phyloP scores from a whole-genome alignment of 371 early-diverging fungal genomes.

The Coemansia linderi region DNA sequence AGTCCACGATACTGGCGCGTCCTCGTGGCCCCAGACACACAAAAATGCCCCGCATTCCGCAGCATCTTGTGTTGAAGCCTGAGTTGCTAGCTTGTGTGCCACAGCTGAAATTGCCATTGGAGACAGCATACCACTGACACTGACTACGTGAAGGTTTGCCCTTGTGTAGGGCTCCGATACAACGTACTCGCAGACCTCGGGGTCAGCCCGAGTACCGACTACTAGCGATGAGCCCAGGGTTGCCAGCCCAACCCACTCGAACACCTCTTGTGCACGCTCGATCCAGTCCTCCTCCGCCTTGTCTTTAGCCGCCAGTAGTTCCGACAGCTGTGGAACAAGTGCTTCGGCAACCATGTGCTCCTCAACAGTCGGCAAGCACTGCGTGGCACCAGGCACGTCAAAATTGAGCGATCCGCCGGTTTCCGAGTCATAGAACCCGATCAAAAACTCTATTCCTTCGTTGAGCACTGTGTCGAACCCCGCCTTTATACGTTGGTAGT shows the following conservation, averaged over 20 bases:
- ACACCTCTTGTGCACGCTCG: constrained; percentile 29
- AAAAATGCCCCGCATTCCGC: constrained; percentile 9
- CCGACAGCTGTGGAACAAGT: constrained; percentile 15
- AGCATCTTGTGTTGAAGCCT: not conserved
- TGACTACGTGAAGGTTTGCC: constrained; percentile 15
- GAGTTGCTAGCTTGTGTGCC: constrained; percentile 2
- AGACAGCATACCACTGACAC: constrained; percentile 40
- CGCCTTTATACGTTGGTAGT: constrained; percentile 30
- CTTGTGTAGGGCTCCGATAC: constrained; percentile 20
- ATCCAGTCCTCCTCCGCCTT: constrained; percentile 26
- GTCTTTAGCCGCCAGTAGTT: not conserved
- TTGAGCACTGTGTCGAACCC: constrained; percentile 29
- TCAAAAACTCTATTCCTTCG: constrained; percentile 25
- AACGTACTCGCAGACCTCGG: constrained; percentile 19
- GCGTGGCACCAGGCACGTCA: constrained; percentile 30
- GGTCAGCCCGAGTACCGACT: not conserved
- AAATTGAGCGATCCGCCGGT: constrained; percentile 26
- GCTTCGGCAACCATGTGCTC: not conserved
- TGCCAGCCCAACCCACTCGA: constrained; percentile 49
- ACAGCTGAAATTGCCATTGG: constrained; percentile 29
- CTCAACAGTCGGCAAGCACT: not conserved
- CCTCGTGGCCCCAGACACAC: constrained; percentile 54
- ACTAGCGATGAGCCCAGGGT: constrained; percentile 11
- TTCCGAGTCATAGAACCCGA: constrained; percentile 25
- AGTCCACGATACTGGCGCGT: constrained; percentile 52